Conservation (phyloP, 192 early-diverging fungal genomes). For the Coemansia sp. region DNA sequence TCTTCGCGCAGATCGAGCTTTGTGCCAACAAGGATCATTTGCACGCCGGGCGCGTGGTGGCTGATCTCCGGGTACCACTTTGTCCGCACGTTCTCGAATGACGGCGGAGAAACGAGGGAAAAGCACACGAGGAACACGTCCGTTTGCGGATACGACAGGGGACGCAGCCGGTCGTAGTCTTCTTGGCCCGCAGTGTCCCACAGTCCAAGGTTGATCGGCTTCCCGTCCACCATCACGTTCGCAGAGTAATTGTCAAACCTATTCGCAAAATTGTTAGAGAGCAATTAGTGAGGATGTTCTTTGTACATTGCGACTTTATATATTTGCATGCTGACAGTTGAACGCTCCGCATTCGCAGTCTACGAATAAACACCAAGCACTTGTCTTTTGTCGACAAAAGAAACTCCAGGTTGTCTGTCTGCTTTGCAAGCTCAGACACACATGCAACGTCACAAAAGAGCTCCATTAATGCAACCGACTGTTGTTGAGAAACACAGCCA, state of each 20-base stretch:
- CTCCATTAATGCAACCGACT: not conserved
- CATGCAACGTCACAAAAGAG: too few relatives aligned
- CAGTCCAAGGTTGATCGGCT: slow-evolving; percentile 95
- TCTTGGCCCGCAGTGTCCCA: slow-evolving; percentile 98
- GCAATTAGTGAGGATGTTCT: not conserved
- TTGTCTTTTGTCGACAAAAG: too few relatives aligned
- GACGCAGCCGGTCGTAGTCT: slow-evolving; percentile 81
- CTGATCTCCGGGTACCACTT: slow-evolving; percentile 97
- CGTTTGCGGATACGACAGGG: slow-evolving; percentile 97
- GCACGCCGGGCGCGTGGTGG: slow-evolving; percentile 94
- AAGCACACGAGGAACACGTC: slow-evolving; percentile 99
- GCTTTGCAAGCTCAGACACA: too few relatives aligned
- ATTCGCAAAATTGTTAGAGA: not conserved
- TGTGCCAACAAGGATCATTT: slow-evolving; percentile 91
- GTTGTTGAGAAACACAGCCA: too few relatives aligned
- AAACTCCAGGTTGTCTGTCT: too few relatives aligned
- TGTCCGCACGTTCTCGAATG: slow-evolving; percentile 95
- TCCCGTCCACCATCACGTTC: slow-evolving; percentile 98
- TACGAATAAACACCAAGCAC: too few relatives aligned
- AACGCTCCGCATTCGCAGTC: too few relatives aligned
- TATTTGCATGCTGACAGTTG: too few relatives aligned
- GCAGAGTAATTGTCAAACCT: slow-evolving; percentile 98
- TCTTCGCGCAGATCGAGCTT: slow-evolving; percentile 98
- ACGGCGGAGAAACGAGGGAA: slow-evolving; percentile 92
- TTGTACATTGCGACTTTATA: not conserved